Base-by-base conservation (phyloP, 1,284 basidiomycete genomes). In the Irpex sp. region DNA sequence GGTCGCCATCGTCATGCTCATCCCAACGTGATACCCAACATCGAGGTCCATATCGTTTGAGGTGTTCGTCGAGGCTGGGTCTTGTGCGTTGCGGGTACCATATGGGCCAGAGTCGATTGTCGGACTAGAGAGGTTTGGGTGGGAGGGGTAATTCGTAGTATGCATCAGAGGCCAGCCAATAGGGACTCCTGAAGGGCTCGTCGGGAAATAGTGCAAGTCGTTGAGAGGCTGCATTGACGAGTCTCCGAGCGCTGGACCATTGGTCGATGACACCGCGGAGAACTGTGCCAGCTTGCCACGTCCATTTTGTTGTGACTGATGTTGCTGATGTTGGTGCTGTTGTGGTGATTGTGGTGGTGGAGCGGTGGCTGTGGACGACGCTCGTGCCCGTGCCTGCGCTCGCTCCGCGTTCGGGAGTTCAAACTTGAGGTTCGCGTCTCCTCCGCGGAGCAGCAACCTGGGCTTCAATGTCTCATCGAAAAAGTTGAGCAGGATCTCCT, bases 401-500 rank as follows among this genome's bases (percentile, higher is more conserved):
- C 58, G 61, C 49, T 60, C 49, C 47, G 57, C 57, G 43, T 59
- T 56, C 57, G 60, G 63, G 3, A 59, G 46, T 21, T 65, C 63
- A 37, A 65, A 60, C 39, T 65, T 61, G 57, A 70, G 66, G 63
- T 66, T 70, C 47, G 69, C 66, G 61, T 72, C 71, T 37, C 69
- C 70, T 13, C 67, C 66, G 35, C 74, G 72, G 36, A 72, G 65
- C 35, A 69, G 66, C 7, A 75, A 66, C 33, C 75, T 66, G 1
- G 74, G 69, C 50, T 70, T 69, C 46, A 76, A 69, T 59, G 75
- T 74, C 55, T 71, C 67, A n/a, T 75, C 69, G 11, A 76, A 67
- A 26, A 76, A 69, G 57, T 71, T 71, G 35, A 71, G 67, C 19
- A 76, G 66, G 56, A 84, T 84, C 35, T 77, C 77, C 15, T 77